phyloP scores from a whole-genome alignment of 176 grass and related monocot species.

The Hordeum vulgare region DNA sequence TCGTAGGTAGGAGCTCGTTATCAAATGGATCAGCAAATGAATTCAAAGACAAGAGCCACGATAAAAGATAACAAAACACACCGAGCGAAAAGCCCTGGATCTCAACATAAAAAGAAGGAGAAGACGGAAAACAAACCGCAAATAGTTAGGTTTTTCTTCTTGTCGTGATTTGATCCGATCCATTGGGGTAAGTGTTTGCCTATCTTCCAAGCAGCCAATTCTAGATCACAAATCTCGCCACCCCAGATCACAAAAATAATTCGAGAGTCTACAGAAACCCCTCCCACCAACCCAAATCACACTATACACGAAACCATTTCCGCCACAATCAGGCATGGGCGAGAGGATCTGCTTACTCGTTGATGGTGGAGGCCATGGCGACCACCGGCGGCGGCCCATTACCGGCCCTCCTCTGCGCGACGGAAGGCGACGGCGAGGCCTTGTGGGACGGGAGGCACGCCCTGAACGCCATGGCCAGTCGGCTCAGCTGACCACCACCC shows the following conservation, averaged over 20 bases:
- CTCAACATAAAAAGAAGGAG: not conserved
- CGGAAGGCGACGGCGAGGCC: slow-evolving; percentile 2
- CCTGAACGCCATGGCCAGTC: slow-evolving; percentile 36
- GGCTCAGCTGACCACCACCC: not conserved
- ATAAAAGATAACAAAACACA: not conserved
- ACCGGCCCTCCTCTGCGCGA: slow-evolving; percentile 15
- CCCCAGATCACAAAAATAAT: not conserved
- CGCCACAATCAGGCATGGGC: not conserved
- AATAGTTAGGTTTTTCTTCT: not conserved
- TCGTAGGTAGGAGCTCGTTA: not conserved
- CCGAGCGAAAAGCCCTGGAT: slow-evolving; percentile 2
- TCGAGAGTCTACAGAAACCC: not conserved
- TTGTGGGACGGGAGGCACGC: slow-evolving; percentile 17
- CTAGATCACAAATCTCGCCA: slow-evolving; percentile 21
- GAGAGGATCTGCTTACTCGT: slow-evolving; percentile 33
- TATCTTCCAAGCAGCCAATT: not conserved
- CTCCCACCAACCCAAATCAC: slow-evolving; percentile 2
- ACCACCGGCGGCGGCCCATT: slow-evolving; percentile 31
- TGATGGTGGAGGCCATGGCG: slow-evolving; percentile 51
- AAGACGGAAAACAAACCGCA: not conserved
- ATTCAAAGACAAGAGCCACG: not conserved
- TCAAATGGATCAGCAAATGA: not conserved
- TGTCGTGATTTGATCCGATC: slow-evolving; percentile 10
- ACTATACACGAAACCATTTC: not conserved
- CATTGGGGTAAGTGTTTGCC: not conserved